These are phyloP conservation scores for Tetraselmis striata DNA, from an alignment of 139 green algal species.

Conservation along the genomic window DNA sequence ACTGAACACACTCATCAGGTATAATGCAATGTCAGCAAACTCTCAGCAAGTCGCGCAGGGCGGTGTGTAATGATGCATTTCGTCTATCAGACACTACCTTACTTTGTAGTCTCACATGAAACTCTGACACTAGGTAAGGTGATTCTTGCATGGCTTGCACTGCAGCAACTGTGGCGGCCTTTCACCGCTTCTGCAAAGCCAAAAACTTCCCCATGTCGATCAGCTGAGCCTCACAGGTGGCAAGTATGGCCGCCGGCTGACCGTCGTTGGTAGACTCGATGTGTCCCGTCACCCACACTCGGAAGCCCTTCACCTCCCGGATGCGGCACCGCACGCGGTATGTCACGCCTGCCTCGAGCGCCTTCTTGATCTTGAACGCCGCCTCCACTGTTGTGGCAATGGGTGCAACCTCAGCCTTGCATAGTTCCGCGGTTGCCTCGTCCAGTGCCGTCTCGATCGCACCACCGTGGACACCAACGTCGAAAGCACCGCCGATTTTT, in stretches of 20 bases:
- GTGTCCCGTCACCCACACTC: neutral
- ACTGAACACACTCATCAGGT: too few species aligned
- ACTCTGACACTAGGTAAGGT: too few species aligned
- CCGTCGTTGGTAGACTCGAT: neutral
- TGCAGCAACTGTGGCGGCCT: too few species aligned
- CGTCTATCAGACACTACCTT: too few species aligned
- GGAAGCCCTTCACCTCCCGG: neutral
- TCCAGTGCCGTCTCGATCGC: conserved; percentile 9
- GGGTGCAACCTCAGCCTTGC: neutral
- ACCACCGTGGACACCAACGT: neutral
- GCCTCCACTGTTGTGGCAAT: neutral
- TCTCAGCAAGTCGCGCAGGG: too few species aligned
- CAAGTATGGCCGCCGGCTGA: neutral
- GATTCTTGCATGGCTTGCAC: too few species aligned
- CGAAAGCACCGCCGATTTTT: neutral
- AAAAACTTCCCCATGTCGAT: neutral
- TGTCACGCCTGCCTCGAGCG: neutral
- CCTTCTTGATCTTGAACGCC: neutral
- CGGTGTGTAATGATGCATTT: too few species aligned
- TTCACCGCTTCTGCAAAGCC: neutral
- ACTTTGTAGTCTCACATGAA: too few species aligned
- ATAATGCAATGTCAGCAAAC: too few species aligned
- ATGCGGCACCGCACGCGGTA: neutral
- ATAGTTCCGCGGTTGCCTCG: conserved; percentile 12
- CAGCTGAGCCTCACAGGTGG: neutral